A percentile compares a stretch with the other conserved stretches of the same genome.
Conservation (phyloP, 176 grass and related monocot genomes). For the Ensete ventricosum region DNA sequence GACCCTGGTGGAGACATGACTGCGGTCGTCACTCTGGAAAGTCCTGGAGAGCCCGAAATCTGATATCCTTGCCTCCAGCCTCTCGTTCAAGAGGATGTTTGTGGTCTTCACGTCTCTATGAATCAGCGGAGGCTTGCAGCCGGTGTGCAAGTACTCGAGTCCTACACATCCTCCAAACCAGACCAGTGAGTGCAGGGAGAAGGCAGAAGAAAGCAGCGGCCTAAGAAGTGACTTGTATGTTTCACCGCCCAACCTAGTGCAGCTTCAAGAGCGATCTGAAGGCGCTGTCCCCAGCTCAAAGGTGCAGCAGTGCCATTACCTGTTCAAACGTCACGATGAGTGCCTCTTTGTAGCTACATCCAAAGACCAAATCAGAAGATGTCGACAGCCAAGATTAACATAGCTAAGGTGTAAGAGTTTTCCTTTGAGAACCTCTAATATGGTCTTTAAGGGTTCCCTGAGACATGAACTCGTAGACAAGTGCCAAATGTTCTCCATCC, state of each 20-base stretch:
- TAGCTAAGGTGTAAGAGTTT: not conserved
- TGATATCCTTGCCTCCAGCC: slow-evolving; percentile 17
- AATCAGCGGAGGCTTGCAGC: slow-evolving; percentile 19
- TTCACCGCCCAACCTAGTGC: slow-evolving; percentile 6
- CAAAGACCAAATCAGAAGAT: not conserved
- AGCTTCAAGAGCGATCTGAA: slow-evolving; percentile 8
- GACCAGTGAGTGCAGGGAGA: not conserved
- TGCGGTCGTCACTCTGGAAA: not conserved
- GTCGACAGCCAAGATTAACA: not conserved
- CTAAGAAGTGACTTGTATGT: too few relatives aligned
- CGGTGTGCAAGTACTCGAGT: slow-evolving; percentile 18
- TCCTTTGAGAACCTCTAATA: not conserved
- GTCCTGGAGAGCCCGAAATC: slow-evolving; percentile 19
- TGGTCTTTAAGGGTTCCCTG: slow-evolving; percentile 7
- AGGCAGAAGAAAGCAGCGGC: too few relatives aligned
- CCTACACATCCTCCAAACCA: not conserved
- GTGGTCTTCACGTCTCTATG: slow-evolving; percentile 22
- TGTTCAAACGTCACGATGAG: not conserved
- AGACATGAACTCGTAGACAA: slow-evolving; percentile 16
- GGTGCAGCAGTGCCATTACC: not conserved
- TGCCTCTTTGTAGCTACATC: not conserved
- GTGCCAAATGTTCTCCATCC: slow-evolving; percentile 18
- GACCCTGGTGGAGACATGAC: not conserved
- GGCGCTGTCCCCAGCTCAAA: slow-evolving; percentile 13
- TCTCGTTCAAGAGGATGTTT: slow-evolving; percentile 25